Percentiles rank a stretch among this genome's conserved stretches.
phyloP scores from a whole-genome alignment of 1,139 yeast species.

The Entelexis sorbosivorans region DNA sequence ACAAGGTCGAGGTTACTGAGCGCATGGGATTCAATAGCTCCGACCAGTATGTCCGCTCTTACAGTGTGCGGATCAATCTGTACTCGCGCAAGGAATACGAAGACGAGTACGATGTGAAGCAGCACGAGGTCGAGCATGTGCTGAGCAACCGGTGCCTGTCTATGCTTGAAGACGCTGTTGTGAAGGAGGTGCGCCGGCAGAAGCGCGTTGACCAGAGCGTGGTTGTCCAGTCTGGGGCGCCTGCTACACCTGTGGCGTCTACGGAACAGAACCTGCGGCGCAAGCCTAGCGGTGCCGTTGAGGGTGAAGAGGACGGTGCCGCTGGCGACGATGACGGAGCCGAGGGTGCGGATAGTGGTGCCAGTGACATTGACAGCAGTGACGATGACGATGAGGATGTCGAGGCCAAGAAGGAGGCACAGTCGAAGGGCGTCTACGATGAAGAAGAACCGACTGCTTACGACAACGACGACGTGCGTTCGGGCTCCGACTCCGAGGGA shows the following conservation, averaged over 20 bases:
- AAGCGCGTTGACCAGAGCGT: constrained; percentile 39
- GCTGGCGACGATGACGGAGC: constrained; percentile 2
- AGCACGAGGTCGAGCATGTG: constrained; percentile 63
- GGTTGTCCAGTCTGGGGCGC: constrained; percentile 17
- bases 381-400: constrained; percentile 28
- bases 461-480: constrained; percentile 12
- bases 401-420: constrained; percentile 20
- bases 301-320: constrained; percentile 23
- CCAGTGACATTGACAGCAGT: constrained; percentile 31
- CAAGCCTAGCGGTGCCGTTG: constrained; percentile 26
- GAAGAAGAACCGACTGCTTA: constrained; percentile 15
- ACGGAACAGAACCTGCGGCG: constrained; percentile 34
- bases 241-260: constrained; percentile 28
- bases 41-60: constrained; percentile 53
- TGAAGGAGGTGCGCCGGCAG: constrained; percentile 76
- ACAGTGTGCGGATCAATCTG: constrained; percentile 62
- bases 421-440: constrained; percentile 14
- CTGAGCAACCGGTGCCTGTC: constrained; percentile 55
- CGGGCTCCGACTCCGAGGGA: neutral
- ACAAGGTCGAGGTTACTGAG: constrained; percentile 75
- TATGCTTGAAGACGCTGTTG: constrained; percentile 58
- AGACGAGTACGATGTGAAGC: constrained; percentile 77
- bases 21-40: constrained; percentile 53
- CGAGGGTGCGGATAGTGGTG: constrained; percentile 23
- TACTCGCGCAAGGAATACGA: constrained; percentile 69